Conservation (phyloP, 176 grass and related monocot species). For the Musa schizocarpa region DNA sequence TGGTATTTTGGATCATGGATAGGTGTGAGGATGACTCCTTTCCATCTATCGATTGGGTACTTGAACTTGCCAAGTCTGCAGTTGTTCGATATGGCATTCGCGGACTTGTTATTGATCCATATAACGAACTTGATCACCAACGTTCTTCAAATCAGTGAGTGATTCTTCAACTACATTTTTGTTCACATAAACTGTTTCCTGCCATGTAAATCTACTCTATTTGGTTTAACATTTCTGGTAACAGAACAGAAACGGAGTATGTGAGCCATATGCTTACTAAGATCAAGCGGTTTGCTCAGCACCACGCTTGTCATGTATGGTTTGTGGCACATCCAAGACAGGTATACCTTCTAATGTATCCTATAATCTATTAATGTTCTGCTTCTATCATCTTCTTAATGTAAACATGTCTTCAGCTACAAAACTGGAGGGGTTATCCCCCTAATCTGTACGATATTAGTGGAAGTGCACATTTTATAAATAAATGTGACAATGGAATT, state of each 20-base stretch:
- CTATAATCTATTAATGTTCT: neutral
- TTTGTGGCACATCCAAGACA: constrained; percentile 99
- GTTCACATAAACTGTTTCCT: neutral
- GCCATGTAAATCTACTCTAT: neutral
- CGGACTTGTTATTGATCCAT: constrained; percentile 95
- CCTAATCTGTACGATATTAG: constrained; percentile 98
- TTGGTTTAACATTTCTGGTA: constrained; percentile 21
- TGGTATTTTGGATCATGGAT: neutral
- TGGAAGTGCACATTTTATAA: constrained; percentile 97
- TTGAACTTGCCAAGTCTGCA: constrained; percentile 72
- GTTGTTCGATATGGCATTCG: constrained; percentile 76
- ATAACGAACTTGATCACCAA: constrained; percentile 99
- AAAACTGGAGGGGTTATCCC: constrained; percentile 68
- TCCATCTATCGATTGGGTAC: constrained; percentile 81
- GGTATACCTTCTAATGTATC: constrained; percentile 35
- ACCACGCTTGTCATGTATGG: constrained; percentile 97
- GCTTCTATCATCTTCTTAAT: constrained; percentile 15
- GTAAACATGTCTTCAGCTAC: constrained; percentile 42
- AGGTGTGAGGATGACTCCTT: constrained; percentile 88
- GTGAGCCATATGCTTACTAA: constrained; percentile 88
- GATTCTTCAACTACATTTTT: neutral
- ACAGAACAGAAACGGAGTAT: constrained; percentile 91
- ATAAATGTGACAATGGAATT: constrained; percentile 99
- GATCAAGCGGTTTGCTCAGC: constrained; percentile 93
- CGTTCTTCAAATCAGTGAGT: constrained; percentile 60